Base-by-base conservation (phyloP, 2,329 filamentous ascomycete species). In the Trichoderma gracile region DNA sequence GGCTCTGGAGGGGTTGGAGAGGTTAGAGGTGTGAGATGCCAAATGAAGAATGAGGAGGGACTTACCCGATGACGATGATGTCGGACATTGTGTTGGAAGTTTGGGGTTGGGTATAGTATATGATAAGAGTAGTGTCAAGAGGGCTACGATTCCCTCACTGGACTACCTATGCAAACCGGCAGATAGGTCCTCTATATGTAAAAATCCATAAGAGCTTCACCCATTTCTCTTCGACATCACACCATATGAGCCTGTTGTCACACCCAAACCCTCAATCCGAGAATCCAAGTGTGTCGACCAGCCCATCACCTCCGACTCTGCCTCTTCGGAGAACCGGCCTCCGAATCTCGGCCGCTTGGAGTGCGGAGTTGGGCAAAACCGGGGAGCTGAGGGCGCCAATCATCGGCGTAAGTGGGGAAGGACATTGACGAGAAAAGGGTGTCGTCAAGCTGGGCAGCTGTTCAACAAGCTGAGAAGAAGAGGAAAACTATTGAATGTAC, bases 1-100 rank as follows among this genome's bases (percentile, higher is more conserved):
- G 66, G 80, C 81, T 42, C 81, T 83, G 58, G 5, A n/a, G 21
- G 3, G 21, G 15, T n/a, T 9, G 9, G 7, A 14, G 15, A 4
- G 58, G 49, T 50, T 23, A 47, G 17, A 10, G 50, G 2, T 9
- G 19, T 21, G 42, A 2, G 6, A 9, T 19, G 21, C 2, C 8
- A 23, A 19, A 30, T 17, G 15, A 2, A n/a, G 45, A 3, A 3
- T 23, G 43, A n/a, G n/a, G 10, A n/a, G 54, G 19, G 8, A 0
- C 67, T 60, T 71, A 73, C 73, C 73, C 73, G 0, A 74, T 64
- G 1, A 74, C 70, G 21, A 74, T 68, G n/a, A 74, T 66, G 1
- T 72, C 71, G 7, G 69, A 56, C 10, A 65, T 60, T 46, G 38
- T 21, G 57, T 33, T 60, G 47, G 33, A 12, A 45, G 30, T 42